Percentiles rank a stretch among this genome's conserved stretches.
Conservation (phyloP, 1,284 basidiomycete species). For the Tausonia pullulans region DNA sequence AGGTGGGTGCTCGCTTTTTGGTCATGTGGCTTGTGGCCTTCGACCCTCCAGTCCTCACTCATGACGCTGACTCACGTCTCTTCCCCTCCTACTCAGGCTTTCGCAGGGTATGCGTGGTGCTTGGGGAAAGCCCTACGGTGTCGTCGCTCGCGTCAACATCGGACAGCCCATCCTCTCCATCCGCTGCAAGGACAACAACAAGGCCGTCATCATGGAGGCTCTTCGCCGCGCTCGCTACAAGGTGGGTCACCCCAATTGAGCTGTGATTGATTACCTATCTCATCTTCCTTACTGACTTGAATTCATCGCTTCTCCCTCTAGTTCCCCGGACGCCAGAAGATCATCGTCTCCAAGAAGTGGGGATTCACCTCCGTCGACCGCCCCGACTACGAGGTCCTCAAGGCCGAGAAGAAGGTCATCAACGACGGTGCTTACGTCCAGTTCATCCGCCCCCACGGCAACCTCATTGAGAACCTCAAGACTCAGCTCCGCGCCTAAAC, state of each 20-base stretch:
- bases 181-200: conserved; percentile 82
- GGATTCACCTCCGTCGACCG: conserved; percentile 94
- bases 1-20: conserved; percentile 41
- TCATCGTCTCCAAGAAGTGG: conserved; percentile 95
- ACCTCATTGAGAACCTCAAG: conserved; percentile 71
- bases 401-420: conserved; percentile 75
- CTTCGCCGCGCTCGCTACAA: conserved; percentile 97
- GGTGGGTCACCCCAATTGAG: conserved; percentile 17
- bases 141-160: conserved; percentile 88
- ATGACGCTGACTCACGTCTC: background rate
- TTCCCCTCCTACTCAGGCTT: conserved; percentile 44
- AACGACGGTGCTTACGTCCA: conserved; percentile 44
- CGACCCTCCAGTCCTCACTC: background rate
- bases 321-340: conserved; percentile 99
- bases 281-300: conserved; percentile 15
- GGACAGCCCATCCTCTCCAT: conserved; percentile 95
- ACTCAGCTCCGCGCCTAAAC: conserved; percentile 59
- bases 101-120: conserved; percentile 99
- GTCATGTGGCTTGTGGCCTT: background rate
- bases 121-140: conserved; percentile 92
- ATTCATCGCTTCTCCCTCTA: background rate
- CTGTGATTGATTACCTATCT: too few species aligned
- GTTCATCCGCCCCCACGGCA: conserved; percentile 78
- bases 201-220: conserved; percentile 86
- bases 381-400: conserved; percentile 77